Conservation (phyloP, 257 asterid species). For the Verbena officinalis region DNA sequence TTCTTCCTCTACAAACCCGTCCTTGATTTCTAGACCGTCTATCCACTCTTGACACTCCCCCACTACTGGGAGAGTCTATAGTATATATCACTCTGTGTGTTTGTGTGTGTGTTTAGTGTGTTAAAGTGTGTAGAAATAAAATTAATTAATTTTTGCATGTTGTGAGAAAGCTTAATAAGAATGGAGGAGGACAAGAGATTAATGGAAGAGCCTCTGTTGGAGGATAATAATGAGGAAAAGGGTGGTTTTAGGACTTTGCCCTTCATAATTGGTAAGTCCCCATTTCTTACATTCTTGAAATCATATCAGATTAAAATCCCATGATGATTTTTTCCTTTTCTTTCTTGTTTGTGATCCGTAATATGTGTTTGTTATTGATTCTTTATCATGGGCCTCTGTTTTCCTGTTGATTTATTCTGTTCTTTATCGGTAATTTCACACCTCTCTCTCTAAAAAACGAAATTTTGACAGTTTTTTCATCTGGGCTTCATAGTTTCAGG, state of each 20-base stretch:
- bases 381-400: constrained; percentile 3
- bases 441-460: neutral
- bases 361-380: neutral
- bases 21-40: neutral
- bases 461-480: neutral
- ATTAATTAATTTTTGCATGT: too few species aligned
- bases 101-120: neutral
- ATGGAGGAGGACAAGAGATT: constrained; percentile 29
- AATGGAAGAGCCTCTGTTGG: constrained; percentile 44
- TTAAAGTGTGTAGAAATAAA: neutral
- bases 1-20: constrained; percentile 14
- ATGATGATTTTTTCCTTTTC: neutral
- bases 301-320: neutral
- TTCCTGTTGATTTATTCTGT: neutral
- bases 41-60: too few species aligned
- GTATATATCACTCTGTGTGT: neutral
- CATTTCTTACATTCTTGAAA: neutral
- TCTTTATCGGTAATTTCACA: neutral
- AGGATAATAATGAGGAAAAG: constrained; percentile 31
- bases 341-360: neutral
- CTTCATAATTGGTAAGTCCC: constrained; percentile 55
- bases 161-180: neutral
- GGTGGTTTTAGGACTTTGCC: constrained; percentile 83
- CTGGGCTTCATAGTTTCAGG: neutral
- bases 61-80: too few species aligned